Conservation (phyloP, 352 stramenopile species). For the Globisporangium spiculum region DNA sequence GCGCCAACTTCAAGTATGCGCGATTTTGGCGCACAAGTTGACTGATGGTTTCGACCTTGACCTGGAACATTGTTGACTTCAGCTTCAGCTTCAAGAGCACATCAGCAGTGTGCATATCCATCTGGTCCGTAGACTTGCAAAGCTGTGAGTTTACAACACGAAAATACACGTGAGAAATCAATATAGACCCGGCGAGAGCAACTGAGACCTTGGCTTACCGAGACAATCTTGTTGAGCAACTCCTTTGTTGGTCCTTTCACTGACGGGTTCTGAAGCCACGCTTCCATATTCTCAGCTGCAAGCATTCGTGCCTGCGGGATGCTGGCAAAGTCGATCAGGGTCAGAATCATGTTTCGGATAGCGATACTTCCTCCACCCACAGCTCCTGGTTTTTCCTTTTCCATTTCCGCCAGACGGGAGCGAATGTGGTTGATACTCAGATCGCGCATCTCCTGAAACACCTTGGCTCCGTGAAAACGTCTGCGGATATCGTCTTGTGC, state of each 20-base stretch:
- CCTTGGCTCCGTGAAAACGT: conserved; percentile 42
- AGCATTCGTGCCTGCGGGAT: conserved; percentile 60
- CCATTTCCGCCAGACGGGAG: conserved; percentile 54
- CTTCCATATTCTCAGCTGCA: conserved; percentile 74
- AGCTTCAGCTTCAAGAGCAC: conserved; percentile 80
- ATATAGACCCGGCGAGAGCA: not conserved
- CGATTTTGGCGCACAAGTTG: conserved; percentile 72
- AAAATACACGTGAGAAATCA: not conserved
- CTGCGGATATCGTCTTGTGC: conserved; percentile 24
- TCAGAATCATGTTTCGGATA: conserved; percentile 75
- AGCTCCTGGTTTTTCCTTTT: conserved; percentile 52
- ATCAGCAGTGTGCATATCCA: conserved; percentile 67
- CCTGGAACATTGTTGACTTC: conserved; percentile 87
- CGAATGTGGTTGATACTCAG: conserved; percentile 72
- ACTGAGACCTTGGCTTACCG: conserved; percentile 20
- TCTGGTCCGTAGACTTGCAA: conserved; percentile 54
- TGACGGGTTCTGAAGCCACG: conserved; percentile 76
- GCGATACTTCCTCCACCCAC: conserved; percentile 42
- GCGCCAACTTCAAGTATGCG: conserved; percentile 63
- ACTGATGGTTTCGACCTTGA: conserved; percentile 82
- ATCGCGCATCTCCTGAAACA: conserved; percentile 51
- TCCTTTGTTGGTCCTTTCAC: conserved; percentile 72
- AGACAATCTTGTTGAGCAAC: conserved; percentile 66
- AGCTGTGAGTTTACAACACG: conserved; percentile 19
- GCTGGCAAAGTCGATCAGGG: conserved; percentile 59